Evolutionary conservation across 306 rosid genomes (phyloP).

Genomic region (Myrica gale): DNA sequence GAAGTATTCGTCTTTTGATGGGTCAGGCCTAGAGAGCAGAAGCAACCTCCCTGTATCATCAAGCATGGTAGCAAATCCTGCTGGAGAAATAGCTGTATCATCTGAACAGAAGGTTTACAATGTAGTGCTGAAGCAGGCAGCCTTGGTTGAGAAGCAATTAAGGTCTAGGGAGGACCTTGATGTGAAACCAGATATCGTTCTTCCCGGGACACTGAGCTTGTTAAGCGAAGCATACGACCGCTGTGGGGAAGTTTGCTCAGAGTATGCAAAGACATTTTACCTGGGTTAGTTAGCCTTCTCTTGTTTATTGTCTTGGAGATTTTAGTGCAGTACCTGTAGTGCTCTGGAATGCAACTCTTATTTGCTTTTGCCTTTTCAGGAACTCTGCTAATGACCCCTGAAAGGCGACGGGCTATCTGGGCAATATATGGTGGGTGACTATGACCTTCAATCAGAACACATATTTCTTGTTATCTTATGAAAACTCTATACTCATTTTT

Average conservation of each 20-base stretch:
- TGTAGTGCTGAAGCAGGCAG: conserved; percentile 73
- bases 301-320: conserved; percentile 27
- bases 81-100: conserved; percentile 50
- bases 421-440: conserved; percentile 78
- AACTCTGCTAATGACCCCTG: conserved; percentile 81
- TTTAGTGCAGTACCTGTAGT: conserved; percentile 5
- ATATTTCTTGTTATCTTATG: background rate
- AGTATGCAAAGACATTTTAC: conserved; percentile 63
- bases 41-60: conserved; percentile 40
- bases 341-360: conserved; percentile 19
- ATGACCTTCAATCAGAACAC: conserved; percentile 13
- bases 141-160: conserved; percentile 60
- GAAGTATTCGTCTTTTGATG: conserved; percentile 47
- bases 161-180: conserved; percentile 46
- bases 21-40: conserved; percentile 43
- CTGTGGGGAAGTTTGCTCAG: conserved; percentile 58
- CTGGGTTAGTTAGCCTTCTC: conserved; percentile 61
- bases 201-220: conserved; percentile 63
- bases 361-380: conserved; percentile 42
- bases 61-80: conserved; percentile 61
- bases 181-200: conserved; percentile 50
- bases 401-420: conserved; percentile 81
- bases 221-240: conserved; percentile 62
- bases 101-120: conserved; percentile 69
- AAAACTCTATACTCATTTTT: background rate